Base-by-base conservation (phyloP, 306 rosid genomes). In the Rubus parviflorus region DNA sequence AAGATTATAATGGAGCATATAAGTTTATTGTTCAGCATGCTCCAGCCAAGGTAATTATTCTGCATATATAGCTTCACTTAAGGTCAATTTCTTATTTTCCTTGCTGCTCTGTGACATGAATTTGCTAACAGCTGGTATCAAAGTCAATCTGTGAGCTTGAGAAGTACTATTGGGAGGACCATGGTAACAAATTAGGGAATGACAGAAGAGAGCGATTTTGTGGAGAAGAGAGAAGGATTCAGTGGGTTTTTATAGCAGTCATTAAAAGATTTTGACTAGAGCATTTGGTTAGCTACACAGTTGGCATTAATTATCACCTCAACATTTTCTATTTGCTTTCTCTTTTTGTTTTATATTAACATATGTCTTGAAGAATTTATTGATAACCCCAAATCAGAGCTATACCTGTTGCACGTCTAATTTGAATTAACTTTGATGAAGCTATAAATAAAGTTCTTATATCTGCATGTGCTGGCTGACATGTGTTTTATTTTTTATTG, bases 71-170 rank as follows among this genome's bases (percentile, higher is more conserved):
- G 35, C 35, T 30, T 30, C 35, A 30, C 35, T 30, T 30, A 30
- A 30, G 35, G 35, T 30, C 35, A 30, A 30, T 30, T 30, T 30
- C 30, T 1, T 1, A 4, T n/a, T 79, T 91, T 90, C 49, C 84
- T 91, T n/a, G 91, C 90, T 46, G 94, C 96, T 86, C 62, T 87
- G 66, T 85, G 82, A 13, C 65, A 88, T 61, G 97, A 86, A 70
- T 87, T 94, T 12, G 97, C 89, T 38, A 91, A 80, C 15, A 88
- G 79, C 67, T 90, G 89, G 90, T 88, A 83, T 22, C 86, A 66
- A 7, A 93, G 79, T 92, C 77, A 87, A 19, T 89, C 86, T 15
- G 56, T 78, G 25, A 91, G 89, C 81, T 87, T 89, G 5, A 86
- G 80, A 49, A 87, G 77, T 16, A 83, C 89, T 82, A 81, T 77